Base-by-base conservation (phyloP, 164 flowering plant genomes). In the Stephania cephalantha region DNA sequence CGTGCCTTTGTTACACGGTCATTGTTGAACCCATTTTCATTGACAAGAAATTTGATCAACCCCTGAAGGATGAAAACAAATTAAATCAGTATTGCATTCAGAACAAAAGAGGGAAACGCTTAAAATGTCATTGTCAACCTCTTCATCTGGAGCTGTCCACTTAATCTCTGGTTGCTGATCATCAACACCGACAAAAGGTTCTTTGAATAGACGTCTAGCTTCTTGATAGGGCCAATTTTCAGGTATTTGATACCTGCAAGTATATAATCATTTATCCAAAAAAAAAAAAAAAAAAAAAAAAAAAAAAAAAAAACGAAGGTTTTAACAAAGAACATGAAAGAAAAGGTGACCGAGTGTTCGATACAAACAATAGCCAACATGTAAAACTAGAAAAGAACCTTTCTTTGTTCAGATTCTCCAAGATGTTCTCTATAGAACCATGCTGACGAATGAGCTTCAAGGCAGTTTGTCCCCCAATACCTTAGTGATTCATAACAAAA, bases 121-220 rank as follows among this genome's bases (percentile, higher is more conserved):
- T 66, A 50, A 44, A 7, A 15, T 35, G 42, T 35, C 42, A 35
- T 35, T 35, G 67, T 11, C 79, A 50, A 93, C 99, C 82, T 89
- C 95, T 84, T 94, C 99, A 85, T 96, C 94, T 55, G 98, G 98
- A 77, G 87, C 71, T 80, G 81, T 78, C 98, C 99, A 96, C 84
- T 92, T 94, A 48, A 94, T 74, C 46, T 96, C 94, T 73, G 73
- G 84, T 74, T 87, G 82, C 71, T 88, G 87, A 29, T 84, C 88
- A 42, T 83, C 87, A 65, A 80, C 64, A 74, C 78, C 74, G 52
- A 93, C 93, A 25, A 75, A 22, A 77, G 99, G 97, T 80, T 96
- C 98, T 81, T 90, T 94, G 67, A 96, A 94, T 77, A 95, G 92
- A 69, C 72, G 79, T 35, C 97, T 80, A 74, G 97, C 97, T 75